A percentile compares a stretch with the other conserved stretches of the same genome.
Evolutionary conservation across 176 grass and related monocot species (phyloP).

Genomic region (Rhynchospora breviuscula): DNA sequence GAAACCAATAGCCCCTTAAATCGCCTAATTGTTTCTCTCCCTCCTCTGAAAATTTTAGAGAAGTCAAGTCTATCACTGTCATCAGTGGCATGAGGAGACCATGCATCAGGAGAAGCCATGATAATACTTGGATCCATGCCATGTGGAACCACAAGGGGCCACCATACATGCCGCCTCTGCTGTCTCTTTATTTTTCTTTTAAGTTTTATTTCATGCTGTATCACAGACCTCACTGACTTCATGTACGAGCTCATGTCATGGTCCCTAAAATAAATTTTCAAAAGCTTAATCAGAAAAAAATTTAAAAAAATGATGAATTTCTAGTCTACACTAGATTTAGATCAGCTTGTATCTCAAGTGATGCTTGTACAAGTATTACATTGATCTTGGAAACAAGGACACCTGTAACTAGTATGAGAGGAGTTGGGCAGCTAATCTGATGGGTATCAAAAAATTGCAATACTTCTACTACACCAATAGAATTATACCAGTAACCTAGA

Average conservation of each 20-base stretch:
- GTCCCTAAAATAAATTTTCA: constrained; percentile 31
- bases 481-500: not conserved
- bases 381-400: not conserved
- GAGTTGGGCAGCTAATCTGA: not conserved
- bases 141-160: constrained; percentile 27
- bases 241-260: constrained; percentile 82
- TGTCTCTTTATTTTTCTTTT: constrained; percentile 33
- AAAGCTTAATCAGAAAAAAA: not conserved
- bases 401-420: not conserved
- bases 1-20: constrained; percentile 19
- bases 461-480: too few relatives aligned
- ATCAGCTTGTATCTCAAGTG: not conserved
- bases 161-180: constrained; percentile 41
- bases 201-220: constrained; percentile 47
- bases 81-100: not conserved
- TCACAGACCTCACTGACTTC: constrained; percentile 57
- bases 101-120: constrained; percentile 25
- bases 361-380: not conserved
- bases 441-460: too few relatives aligned
- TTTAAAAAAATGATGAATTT: not conserved
- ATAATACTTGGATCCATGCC: not conserved
- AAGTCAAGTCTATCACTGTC: constrained; percentile 1
- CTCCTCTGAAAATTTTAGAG: constrained; percentile 28
- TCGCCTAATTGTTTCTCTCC: constrained; percentile 33
- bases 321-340: not conserved